Base-by-base conservation (phyloP, 371 early-diverging fungal species). In the Chytridium lagenaria region DNA sequence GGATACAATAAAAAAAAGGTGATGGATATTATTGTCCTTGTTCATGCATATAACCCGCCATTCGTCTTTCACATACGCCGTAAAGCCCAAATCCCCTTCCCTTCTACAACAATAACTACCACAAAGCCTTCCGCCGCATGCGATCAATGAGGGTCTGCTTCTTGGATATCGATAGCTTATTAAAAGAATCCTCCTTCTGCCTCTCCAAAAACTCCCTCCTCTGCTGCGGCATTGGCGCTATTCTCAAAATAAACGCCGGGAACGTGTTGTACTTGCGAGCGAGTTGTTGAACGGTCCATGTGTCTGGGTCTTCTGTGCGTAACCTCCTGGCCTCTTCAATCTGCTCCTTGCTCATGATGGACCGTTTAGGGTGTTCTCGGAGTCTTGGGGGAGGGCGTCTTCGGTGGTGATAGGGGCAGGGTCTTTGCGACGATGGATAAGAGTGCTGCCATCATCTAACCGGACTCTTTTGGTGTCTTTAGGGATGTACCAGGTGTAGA, bases 361-460 rank as follows among this genome's bases (percentile, higher is more conserved):
- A 33, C 0, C 75, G 77, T 40, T 59, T n/a, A 1, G 73, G 80
- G 71, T 69, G 77, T 33, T 49, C 31, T 33, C 78, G 77, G 38
- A 82, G n/a, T 23, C 73, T 70, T 33, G 82, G 82, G 16, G 82
- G 82, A 28, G n/a, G 77, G 70, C 34, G 70, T 49, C 22, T 50
- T 34, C 37, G 7, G 57, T 70, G 12, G 74, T 61, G 61, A 12
- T 33, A 31, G 71, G 74, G 34, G 23, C 37, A n/a, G n/a, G n/a
- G 1, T 22, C 33, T 5, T 55, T 36, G 2, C 66, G 50, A 22
- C 75, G 73, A 63, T 66, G 61, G 65, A 81, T 80, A 33, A 85
- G 75, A 1, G 57, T 63, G 37, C 72, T 71, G 36, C 85, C 85
- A 68, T 85, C 85, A 67, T 83, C 82, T 28, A 85, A 78, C 19